Percentiles rank a stretch among this genome's conserved stretches.
Evolutionary conservation across 805 yeast genomes (phyloP).

Genomic region (Candida boidinii): DNA sequence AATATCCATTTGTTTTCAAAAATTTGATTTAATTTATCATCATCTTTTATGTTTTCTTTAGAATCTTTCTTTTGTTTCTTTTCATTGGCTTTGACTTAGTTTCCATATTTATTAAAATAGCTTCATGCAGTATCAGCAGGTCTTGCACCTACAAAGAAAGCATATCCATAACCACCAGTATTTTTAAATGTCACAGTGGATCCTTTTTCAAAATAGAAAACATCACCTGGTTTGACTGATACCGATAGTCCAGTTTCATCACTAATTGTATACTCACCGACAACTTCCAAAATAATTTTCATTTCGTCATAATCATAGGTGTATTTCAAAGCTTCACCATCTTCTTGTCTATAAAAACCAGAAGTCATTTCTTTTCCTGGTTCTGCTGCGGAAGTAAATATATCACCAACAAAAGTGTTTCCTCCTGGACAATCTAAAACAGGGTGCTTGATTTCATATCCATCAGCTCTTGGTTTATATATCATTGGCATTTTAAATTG

Average conservation of each 20-base stretch:
- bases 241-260: conserved; percentile 59
- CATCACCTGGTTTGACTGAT: conserved; percentile 55
- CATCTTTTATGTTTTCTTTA: too few species aligned
- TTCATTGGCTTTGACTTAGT: too few species aligned
- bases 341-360: conserved; percentile 65
- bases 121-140: conserved; percentile 30
- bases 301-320: conserved; percentile 58
- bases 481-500: conserved; percentile 40
- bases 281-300: conserved; percentile 61
- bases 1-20: too few species aligned
- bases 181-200: conserved; percentile 51
- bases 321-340: conserved; percentile 63
- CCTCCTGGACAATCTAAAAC: conserved; percentile 55
- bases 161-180: conserved; percentile 50
- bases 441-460: conserved; percentile 46
- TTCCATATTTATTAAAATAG: too few species aligned
- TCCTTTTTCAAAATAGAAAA: conserved; percentile 61
- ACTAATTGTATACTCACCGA: conserved; percentile 52
- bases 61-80: too few species aligned
- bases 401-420: conserved; percentile 64
- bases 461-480: conserved; percentile 45
- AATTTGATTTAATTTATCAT: too few species aligned
- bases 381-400: conserved; percentile 52
- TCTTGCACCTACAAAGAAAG: conserved; percentile 55
- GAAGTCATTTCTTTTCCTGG: conserved; percentile 50